Base-by-base conservation (phyloP, 768 basidiomycete genomes). In the Cubamyces sp. region DNA sequence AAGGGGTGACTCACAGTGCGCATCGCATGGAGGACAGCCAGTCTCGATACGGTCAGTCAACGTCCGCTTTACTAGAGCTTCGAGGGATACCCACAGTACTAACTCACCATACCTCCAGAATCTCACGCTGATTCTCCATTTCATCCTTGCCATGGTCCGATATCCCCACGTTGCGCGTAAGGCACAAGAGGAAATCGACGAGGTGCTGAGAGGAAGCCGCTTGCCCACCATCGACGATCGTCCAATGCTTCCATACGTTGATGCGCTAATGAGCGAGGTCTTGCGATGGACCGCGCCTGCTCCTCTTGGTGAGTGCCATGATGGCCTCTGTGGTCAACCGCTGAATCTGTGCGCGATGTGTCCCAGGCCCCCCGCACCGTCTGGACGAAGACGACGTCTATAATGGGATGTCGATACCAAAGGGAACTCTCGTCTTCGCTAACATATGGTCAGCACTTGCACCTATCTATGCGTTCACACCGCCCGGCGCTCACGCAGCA, bases 91-190 rank as follows among this genome's bases (percentile, higher is more conserved):
- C 6, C 30, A 0, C 37, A 11, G 28, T 51, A 37, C 8, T 51
- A 6, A 39, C 16, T 9, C 3, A 21, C n/a, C 3, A 6, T 72
- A 8, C 15, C 28, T 7, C 12, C 21, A 56, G 55, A 56, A 30
- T 0, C 55, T 56, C 45, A 48, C 34, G 4, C 55, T 64, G 8
- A 61, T 79, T 14, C 66, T 63, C 39, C 71, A 64, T 5, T 76
- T 78, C 55, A 34, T 76, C n/a, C 71, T 75, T 23, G 74, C 75
- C 3, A 78, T 77, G 76, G 66, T 70, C 5, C 66, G 69, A 16
- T 68, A 73, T 57, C 77, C 74, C 1, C 68, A 71, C 8, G 62
- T 69, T 23, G 68, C 73, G 56, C 58, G 23, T 28, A 70, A 63
- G 39, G 76, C 74, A 2, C 76, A 74, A 45, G 60, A 54, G 15